A percentile compares a stretch with the other conserved stretches of the same genome.
Evolutionary conservation across 2,329 filamentous ascomycete genomes (phyloP).

Genomic region (Ascocoryne sarcoides): DNA sequence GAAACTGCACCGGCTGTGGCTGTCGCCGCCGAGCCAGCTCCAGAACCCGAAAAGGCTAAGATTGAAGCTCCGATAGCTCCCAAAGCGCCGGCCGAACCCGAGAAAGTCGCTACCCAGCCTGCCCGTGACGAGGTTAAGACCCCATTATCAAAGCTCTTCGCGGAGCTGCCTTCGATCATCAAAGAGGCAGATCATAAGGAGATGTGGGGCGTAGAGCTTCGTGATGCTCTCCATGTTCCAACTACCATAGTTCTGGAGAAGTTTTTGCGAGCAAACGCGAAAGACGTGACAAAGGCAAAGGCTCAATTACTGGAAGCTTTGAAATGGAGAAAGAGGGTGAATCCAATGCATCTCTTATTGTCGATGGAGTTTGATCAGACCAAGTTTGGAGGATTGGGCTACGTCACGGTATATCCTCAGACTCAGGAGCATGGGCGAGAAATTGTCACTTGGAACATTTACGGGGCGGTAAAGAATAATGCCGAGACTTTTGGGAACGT

Average conservation of each 20-base stretch:
- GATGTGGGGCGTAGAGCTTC: slow-evolving; percentile 77
- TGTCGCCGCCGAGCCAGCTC: slow-evolving; percentile 8
- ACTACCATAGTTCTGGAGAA: slow-evolving; percentile 84
- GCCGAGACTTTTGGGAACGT: slow-evolving; percentile 73
- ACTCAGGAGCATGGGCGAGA: slow-evolving; percentile 43
- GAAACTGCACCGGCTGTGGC: slow-evolving; percentile 16
- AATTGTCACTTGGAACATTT: slow-evolving; percentile 88
- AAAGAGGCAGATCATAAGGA: slow-evolving; percentile 55
- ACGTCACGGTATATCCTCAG: slow-evolving; percentile 61
- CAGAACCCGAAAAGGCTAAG: slow-evolving; percentile 11
- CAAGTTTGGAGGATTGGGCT: slow-evolving; percentile 74
- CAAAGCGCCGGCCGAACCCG: slow-evolving; percentile 3
- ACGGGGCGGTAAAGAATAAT: slow-evolving; percentile 76
- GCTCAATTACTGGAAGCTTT: slow-evolving; percentile 73
- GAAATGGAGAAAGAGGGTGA: slow-evolving; percentile 70
- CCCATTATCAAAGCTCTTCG: slow-evolving; percentile 47
- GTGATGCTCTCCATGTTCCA: slow-evolving; percentile 47
- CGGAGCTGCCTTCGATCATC: slow-evolving; percentile 48
- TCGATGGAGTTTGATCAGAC: slow-evolving; percentile 51
- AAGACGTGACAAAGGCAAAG: slow-evolving; percentile 63
- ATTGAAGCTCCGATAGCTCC: slow-evolving; percentile 7
- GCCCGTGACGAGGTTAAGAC: slow-evolving; percentile 1
- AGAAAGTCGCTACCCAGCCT: slow-evolving; percentile 1
- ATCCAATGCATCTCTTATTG: slow-evolving; percentile 59
- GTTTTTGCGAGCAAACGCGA: slow-evolving; percentile 83